phyloP scores from a whole-genome alignment of 2,329 filamentous ascomycete genomes.

The Phoma sp. region DNA sequence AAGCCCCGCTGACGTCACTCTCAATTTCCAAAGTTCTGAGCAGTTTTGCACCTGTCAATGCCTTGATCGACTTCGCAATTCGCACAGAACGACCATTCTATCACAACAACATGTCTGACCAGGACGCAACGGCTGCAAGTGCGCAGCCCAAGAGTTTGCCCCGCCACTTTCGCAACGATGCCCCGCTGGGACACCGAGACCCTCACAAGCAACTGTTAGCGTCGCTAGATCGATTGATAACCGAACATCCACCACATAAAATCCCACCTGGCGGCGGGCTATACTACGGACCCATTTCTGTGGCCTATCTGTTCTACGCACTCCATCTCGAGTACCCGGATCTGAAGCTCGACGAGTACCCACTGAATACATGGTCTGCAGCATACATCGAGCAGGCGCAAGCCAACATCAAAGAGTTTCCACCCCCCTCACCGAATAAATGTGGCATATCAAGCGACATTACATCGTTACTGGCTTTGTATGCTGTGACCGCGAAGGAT shows the following conservation, averaged over 20 bases:
- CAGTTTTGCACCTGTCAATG: neutral
- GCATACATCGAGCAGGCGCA: constrained; percentile 59
- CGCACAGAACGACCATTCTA: neutral
- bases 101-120: constrained; percentile 36
- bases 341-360: constrained; percentile 53
- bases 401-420: constrained; percentile 56
- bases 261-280: constrained; percentile 56
- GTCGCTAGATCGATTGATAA: constrained; percentile 57
- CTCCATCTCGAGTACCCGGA: constrained; percentile 58
- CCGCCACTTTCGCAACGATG: constrained; percentile 52
- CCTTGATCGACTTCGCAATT: constrained; percentile 4
- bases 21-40: neutral
- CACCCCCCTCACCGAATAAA: constrained; percentile 53
- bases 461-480: constrained; percentile 57
- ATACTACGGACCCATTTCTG: constrained; percentile 58
- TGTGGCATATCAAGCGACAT: constrained; percentile 60
- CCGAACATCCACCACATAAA: constrained; percentile 54
- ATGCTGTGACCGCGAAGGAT: constrained; percentile 58
- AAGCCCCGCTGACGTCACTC: constrained; percentile 34
- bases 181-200: constrained; percentile 48
- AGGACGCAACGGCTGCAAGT: constrained; percentile 20
- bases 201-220: constrained; percentile 59
- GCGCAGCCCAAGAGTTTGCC: constrained; percentile 39
- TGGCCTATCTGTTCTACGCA: constrained; percentile 58
- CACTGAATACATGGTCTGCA: constrained; percentile 57